Conservation (phyloP, 208 protist genomes). For the Herpetomonas tarakana region DNA sequence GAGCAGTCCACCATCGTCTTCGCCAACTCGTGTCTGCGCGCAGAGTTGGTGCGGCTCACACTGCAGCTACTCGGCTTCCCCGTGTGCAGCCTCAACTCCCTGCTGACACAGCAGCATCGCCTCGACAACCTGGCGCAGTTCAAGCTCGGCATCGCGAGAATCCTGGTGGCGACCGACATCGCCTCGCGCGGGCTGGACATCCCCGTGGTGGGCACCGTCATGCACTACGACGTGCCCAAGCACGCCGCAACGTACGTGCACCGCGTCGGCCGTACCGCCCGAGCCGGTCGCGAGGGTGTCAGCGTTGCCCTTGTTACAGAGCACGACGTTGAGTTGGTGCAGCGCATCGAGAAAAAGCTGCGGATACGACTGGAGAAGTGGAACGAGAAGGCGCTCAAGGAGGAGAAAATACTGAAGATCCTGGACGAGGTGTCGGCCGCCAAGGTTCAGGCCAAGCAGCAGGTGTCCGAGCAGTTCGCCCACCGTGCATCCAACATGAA, state of each 20-base stretch:
- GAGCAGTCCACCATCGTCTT: constrained; percentile 84
- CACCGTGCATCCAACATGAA: constrained; percentile 58
- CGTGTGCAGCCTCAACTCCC: constrained; percentile 96
- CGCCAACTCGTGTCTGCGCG: constrained; percentile 77
- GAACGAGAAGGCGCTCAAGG: constrained; percentile 42
- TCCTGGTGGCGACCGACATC: constrained; percentile 91
- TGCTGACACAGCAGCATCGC: constrained; percentile 96
- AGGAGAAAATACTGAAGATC: constrained; percentile 53
- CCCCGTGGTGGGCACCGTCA: constrained; percentile 93
- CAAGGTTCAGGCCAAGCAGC: constrained; percentile 79
- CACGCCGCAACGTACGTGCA: constrained; percentile 97
- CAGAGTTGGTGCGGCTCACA: constrained; percentile 81
- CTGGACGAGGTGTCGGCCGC: constrained; percentile 80
- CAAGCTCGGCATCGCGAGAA: constrained; percentile 88
- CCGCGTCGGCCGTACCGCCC: constrained; percentile 96
- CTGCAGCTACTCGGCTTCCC: constrained; percentile 94
- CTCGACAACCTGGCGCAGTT: constrained; percentile 97
- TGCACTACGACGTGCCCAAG: constrained; percentile 98
- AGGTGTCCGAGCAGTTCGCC: constrained; percentile 77
- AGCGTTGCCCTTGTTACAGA: constrained; percentile 79
- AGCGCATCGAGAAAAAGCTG: constrained; percentile 58
- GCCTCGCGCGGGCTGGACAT: constrained; percentile 97
- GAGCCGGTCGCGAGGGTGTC: constrained; percentile 74
- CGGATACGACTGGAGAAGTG: constrained; percentile 34
- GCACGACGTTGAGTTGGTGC: constrained; percentile 74